Evolutionary conservation across 805 yeast genomes (phyloP).

Genomic region (Grigorovia humatica): DNA sequence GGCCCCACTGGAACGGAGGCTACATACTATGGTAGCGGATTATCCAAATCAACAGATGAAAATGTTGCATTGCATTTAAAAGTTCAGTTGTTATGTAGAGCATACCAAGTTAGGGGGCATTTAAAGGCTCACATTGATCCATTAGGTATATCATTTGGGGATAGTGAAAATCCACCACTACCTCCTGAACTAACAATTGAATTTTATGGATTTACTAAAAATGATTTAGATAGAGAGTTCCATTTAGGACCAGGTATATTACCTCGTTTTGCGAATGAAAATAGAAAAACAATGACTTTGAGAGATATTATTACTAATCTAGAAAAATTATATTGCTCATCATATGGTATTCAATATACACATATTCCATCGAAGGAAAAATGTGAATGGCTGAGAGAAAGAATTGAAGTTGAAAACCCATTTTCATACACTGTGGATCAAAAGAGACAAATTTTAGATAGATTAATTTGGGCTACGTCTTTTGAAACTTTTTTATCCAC

Average conservation of each 20-base stretch:
- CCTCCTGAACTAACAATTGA: conserved; percentile 89
- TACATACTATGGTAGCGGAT: conserved; percentile 33
- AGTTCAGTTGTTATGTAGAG: conserved; percentile 92
- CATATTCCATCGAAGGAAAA: conserved; percentile 92
- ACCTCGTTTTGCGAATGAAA: conserved; percentile 72
- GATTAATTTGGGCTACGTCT: conserved; percentile 92
- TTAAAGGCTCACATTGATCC: conserved; percentile 94
- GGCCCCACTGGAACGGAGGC: conserved; percentile 64
- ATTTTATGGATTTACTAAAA: conserved; percentile 82
- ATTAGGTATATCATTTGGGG: conserved; percentile 80
- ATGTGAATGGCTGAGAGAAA: conserved; percentile 97
- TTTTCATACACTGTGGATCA: conserved; percentile 75
- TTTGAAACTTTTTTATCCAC: conserved; percentile 89
- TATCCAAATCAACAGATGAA: conserved; percentile 38
- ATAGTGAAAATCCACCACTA: conserved; percentile 37
- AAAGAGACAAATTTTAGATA: conserved; percentile 91
- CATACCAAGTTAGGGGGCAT: conserved; percentile 98
- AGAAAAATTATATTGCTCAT: conserved; percentile 76
- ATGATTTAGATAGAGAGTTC: conserved; percentile 73
- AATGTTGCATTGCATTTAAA: conserved; percentile 82
- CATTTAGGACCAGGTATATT: conserved; percentile 95
- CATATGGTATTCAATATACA: conserved; percentile 90
- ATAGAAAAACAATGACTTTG: conserved; percentile 53
- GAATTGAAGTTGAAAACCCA: conserved; percentile 87
- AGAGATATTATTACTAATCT: conserved; percentile 69